Conservation (phyloP, 345 rosid genomes). For the Trapa bicornis region DNA sequence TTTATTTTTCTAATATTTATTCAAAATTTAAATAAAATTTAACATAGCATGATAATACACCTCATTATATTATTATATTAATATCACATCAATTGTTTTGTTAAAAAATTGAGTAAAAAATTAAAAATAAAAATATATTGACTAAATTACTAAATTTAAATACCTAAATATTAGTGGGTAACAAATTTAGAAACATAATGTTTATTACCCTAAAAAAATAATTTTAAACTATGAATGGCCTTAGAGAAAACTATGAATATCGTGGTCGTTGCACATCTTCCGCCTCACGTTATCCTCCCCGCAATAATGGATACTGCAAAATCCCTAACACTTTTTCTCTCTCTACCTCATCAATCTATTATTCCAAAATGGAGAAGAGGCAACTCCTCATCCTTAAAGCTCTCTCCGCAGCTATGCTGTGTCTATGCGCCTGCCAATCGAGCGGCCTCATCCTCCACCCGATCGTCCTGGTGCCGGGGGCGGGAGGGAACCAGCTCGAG, state of each 20-base stretch:
- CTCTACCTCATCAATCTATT: neutral
- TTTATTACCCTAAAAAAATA: no score
- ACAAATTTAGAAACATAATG: no score
- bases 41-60: no score
- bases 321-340: neutral
- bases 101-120: no score
- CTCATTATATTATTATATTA: no score
- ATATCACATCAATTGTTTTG: no score
- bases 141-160: no score
- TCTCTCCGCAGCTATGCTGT: constrained; percentile 18
- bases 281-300: neutral
- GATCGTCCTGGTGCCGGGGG: constrained; percentile 62
- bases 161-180: no score
- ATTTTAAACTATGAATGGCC: no score
- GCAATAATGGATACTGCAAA: constrained; percentile 1
- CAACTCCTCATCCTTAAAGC: neutral
- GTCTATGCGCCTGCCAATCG: constrained; percentile 20
- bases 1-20: no score
- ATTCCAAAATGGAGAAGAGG: neutral
- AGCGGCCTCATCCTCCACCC: constrained; percentile 40
- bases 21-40: no score
- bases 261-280: neutral
- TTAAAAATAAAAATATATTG: no score
- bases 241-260: neutral
- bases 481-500: constrained; percentile 83